Conservation (phyloP, 225 moss, liverwort and hornwort species). For the Takakia lepidozioides region DNA sequence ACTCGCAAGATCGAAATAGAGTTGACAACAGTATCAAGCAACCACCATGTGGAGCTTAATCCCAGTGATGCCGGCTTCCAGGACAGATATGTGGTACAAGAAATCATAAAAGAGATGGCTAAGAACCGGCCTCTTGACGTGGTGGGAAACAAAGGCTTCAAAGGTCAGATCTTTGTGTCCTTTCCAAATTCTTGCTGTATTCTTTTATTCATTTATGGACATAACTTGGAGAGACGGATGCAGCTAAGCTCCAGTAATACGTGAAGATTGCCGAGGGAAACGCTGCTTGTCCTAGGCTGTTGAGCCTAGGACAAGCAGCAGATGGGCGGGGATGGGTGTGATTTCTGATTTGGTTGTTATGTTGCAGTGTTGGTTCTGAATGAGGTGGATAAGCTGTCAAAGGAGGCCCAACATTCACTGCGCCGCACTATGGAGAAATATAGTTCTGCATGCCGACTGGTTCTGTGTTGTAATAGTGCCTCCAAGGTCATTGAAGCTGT, state of each 20-base stretch:
- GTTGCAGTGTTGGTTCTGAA: constrained; percentile 88
- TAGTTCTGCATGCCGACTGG: constrained; percentile 71
- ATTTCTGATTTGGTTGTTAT: too few species aligned
- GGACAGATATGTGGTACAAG: constrained; percentile 87
- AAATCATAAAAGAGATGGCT: constrained; percentile 90
- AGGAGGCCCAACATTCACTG: constrained; percentile 85
- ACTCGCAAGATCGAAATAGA: constrained; percentile 74
- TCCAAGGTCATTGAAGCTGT: constrained; percentile 95
- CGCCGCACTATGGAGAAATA: constrained; percentile 97
- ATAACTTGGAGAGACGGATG: too few species aligned
- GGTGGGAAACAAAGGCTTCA: constrained; percentile 66
- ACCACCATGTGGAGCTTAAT: constrained; percentile 87
- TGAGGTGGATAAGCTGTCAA: constrained; percentile 88
- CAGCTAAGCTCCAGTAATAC: too few species aligned
- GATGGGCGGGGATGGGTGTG: too few species aligned
- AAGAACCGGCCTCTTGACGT: constrained; percentile 83
- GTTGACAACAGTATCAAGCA: constrained; percentile 78
- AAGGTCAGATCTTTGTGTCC: constrained; percentile 33
- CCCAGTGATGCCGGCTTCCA: constrained; percentile 95
- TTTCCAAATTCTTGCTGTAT: neutral
- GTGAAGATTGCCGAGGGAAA: too few species aligned
- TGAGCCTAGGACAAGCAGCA: too few species aligned
- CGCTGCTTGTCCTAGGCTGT: too few species aligned
- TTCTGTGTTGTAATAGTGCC: constrained; percentile 80
- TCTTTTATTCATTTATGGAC: neutral